Evolutionary conservation across 2,329 filamentous ascomycete genomes (phyloP).

Genomic region (Tolypocladium album): DNA sequence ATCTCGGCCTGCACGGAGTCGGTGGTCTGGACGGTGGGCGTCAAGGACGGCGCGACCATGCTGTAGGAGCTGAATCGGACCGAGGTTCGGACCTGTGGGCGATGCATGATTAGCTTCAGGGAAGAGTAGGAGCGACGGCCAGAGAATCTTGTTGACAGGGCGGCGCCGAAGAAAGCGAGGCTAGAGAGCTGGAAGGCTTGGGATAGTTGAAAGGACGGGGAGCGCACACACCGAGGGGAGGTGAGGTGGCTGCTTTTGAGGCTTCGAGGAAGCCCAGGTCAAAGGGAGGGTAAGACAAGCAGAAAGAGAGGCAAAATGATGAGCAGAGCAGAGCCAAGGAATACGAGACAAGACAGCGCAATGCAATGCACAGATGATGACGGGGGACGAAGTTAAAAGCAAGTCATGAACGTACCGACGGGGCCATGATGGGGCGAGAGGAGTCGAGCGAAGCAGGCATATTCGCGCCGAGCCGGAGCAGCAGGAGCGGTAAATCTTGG

Average conservation of each 20-base stretch:
- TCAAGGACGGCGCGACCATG: slow-evolving; percentile 48
- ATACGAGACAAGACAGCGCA: background rate
- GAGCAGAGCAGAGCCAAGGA: background rate
- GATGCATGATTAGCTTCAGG: slow-evolving; percentile 6
- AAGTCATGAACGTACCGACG: slow-evolving; percentile 39
- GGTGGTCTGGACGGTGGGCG: slow-evolving; percentile 40
- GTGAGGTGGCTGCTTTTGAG: background rate
- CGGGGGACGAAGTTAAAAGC: slow-evolving; percentile 3
- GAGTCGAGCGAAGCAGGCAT: slow-evolving; percentile 53
- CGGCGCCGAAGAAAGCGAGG: background rate
- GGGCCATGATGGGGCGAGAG: slow-evolving; percentile 51
- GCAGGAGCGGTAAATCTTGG: background rate
- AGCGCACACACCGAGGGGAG: slow-evolving; percentile 1
- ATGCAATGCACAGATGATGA: slow-evolving; percentile 3
- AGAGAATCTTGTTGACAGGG: background rate
- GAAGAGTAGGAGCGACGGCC: background rate
- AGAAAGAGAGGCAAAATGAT: background rate
- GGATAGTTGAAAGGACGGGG: background rate
- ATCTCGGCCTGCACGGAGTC: slow-evolving; percentile 49
- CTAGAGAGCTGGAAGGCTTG: background rate
- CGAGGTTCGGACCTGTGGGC: slow-evolving; percentile 38
- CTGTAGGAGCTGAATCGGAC: slow-evolving; percentile 51
- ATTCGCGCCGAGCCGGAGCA: slow-evolving; percentile 5
- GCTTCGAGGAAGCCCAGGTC: background rate
- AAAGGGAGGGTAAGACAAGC: slow-evolving; percentile 4